Base-by-base conservation (phyloP, 2,329 filamentous ascomycete genomes). In the Colletotrichum liriopes region DNA sequence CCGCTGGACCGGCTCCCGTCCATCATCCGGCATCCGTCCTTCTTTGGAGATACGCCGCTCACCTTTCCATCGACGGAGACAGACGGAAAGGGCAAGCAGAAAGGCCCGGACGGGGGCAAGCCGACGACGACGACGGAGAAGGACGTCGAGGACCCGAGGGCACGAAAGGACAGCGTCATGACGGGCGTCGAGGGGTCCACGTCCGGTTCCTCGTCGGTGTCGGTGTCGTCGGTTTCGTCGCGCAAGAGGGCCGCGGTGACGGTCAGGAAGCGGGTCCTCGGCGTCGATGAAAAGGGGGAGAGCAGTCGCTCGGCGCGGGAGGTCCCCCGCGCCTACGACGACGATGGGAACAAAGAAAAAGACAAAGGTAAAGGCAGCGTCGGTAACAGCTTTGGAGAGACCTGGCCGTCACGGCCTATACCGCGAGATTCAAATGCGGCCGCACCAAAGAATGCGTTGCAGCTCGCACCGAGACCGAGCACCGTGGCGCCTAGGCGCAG, bases 151-250 rank as follows among this genome's bases (percentile, higher is more conserved):
- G 51, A 43, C 11, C 5, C 23, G 14, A 32, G 26, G 20, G 20
- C 14, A 12, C 61, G 61, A 3, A 54, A 64, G 7, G 61, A 64
- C 47, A 64, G 61, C 26, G 61, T 64, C 37, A 64, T 64, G 37
- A 23, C 49, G 8, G 61, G 37, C 16, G 26, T 39, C n/a, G 37
- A 43, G 16, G 49, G 35, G 26, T 23, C 35, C 2, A 20, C 16
- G 18, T 23, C 37, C 26, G 12, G 35, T 11, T 41, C 47, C 5
- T 52, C 47, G 6, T 63, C 47, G 11, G 26, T n/a, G 37, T 64
- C 61, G 20, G 35, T 43, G 14, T 52, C 23, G 9, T 63, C 60
- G 9, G 23, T 45, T 14, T 26, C 8, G 47, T 41, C 47, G 26
- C 37, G 47, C n/a, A 47, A 29, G 60, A 39, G 20, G 60, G 23